phyloP scores from a whole-genome alignment of 2,329 filamentous ascomycete species.

The Thelonectria olida region DNA sequence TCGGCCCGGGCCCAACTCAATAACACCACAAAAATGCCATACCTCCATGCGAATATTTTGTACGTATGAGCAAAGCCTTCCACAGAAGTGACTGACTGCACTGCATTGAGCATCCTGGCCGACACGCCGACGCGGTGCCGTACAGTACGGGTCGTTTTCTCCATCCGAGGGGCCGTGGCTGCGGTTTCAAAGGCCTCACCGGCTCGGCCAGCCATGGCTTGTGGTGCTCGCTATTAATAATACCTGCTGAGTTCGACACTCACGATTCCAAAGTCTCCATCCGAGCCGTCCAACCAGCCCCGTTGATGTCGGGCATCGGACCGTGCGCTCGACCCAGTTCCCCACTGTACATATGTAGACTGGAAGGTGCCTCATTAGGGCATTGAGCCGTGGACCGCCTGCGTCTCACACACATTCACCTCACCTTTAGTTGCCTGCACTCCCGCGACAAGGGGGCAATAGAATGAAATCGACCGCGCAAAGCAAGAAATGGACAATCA shows the following conservation, averaged over 20 bases:
- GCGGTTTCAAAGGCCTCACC: constrained; percentile 32
- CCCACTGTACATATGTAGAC: constrained; percentile 31
- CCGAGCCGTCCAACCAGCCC: constrained; percentile 2
- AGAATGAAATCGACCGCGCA: not conserved
- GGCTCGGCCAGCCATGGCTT: constrained; percentile 9
- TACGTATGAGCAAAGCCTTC: no score
- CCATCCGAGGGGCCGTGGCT: constrained; percentile 11
- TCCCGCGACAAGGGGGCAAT: no score
- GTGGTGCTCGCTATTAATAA: constrained; percentile 36
- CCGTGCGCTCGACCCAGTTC: constrained; percentile 34
- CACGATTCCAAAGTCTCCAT: constrained; percentile 9
- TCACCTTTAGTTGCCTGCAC: no score
- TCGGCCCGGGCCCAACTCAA: constrained; percentile 6
- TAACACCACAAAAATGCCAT: no score
- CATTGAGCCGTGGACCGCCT: constrained; percentile 37
- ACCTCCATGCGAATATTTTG: no score
- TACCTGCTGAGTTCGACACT: constrained; percentile 31
- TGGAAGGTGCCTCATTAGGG: constrained; percentile 36
- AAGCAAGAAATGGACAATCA: constrained; percentile 5
- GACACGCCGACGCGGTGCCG: not conserved
- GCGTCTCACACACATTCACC: constrained; percentile 35
- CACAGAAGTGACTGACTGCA: not conserved
- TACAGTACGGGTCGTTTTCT: not conserved
- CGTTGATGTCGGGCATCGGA: constrained; percentile 23
- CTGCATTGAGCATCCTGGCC: not conserved